A percentile compares a stretch with the other conserved stretches of the same genome.
Evolutionary conservation across 2,329 filamentous ascomycete genomes (phyloP).

Genomic region (Nemania sp.): DNA sequence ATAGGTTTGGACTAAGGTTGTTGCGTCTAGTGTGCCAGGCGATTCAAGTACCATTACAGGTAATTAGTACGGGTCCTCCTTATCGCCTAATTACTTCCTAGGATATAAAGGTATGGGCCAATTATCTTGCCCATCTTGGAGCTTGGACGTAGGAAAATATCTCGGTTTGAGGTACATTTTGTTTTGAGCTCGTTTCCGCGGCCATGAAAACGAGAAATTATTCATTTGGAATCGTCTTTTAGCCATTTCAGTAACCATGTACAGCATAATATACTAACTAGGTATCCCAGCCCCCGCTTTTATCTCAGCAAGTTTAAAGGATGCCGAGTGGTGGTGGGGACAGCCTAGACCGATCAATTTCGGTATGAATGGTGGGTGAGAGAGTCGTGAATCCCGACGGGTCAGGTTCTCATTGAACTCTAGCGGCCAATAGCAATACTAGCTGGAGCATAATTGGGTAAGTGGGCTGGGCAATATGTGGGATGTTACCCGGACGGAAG

Average conservation of each 20-base stretch:
- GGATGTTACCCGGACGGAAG: not conserved
- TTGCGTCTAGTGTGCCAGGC: too few species aligned
- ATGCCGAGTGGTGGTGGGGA: not conserved
- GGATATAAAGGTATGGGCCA: too few species aligned
- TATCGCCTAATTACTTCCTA: too few species aligned
- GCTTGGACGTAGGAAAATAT: not conserved
- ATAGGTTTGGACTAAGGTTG: too few species aligned
- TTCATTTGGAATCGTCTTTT: not conserved
- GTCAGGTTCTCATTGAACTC: too few species aligned
- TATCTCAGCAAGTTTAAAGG: not conserved
- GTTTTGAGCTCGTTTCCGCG: not conserved
- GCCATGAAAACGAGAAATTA: not conserved
- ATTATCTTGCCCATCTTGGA: too few species aligned
- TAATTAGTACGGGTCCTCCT: too few species aligned
- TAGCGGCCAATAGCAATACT: constrained; percentile 6
- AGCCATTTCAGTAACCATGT: not conserved
- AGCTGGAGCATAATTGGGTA: not conserved
- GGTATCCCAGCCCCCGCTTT: not conserved
- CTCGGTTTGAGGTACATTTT: not conserved
- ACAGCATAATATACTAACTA: too few species aligned
- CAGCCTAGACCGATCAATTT: not conserved
- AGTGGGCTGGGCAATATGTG: not conserved
- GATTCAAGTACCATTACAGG: too few species aligned
- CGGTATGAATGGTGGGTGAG: not conserved
- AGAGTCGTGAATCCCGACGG: not conserved